phyloP scores from a whole-genome alignment of 2,329 filamentous ascomycete genomes.

The Cylindrodendrum hubeiense region DNA sequence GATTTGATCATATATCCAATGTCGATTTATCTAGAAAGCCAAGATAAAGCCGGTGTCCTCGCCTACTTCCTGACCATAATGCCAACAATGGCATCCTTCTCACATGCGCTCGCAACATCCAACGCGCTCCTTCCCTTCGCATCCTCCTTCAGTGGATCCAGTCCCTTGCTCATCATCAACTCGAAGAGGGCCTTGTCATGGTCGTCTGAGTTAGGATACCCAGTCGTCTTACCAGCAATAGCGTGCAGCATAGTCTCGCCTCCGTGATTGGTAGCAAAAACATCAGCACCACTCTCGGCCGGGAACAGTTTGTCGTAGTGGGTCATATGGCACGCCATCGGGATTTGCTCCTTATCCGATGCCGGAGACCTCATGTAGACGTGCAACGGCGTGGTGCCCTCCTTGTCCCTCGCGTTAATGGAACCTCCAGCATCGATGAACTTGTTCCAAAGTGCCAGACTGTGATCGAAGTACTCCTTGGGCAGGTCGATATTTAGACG shows the following conservation, averaged over 20 bases:
- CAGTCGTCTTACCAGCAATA: conserved; percentile 3
- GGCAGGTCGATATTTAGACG: neutral
- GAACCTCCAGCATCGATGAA: conserved; percentile 21
- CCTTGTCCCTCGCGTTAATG: conserved; percentile 28
- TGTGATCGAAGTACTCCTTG: conserved; percentile 17
- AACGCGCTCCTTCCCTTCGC: conserved; percentile 34
- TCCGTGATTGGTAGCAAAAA: conserved; percentile 26
- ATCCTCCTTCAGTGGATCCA: conserved; percentile 40
- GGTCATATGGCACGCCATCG: conserved; percentile 22
- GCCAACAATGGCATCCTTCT: conserved; percentile 33
- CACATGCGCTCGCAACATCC: conserved; percentile 40
- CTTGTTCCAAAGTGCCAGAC: conserved; percentile 25
- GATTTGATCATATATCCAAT: no score
- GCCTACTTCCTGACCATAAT: conserved; percentile 16
- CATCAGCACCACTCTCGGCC: conserved; percentile 22
- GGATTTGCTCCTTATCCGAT: accelerated
- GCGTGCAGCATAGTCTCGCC: conserved; percentile 36
- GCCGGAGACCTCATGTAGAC: conserved; percentile 14
- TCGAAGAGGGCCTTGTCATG: conserved; percentile 35
- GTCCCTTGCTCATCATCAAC: conserved; percentile 29
- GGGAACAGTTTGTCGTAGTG: conserved; percentile 32
- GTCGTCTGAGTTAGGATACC: accelerated
- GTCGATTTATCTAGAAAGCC: no score
- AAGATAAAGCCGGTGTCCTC: no score
- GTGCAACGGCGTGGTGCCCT: conserved; percentile 33